These are phyloP conservation scores for Pseudogymnoascus sp. DNA, from an alignment of 2,329 filamentous ascomycete genomes.

Conservation along the genomic window DNA sequence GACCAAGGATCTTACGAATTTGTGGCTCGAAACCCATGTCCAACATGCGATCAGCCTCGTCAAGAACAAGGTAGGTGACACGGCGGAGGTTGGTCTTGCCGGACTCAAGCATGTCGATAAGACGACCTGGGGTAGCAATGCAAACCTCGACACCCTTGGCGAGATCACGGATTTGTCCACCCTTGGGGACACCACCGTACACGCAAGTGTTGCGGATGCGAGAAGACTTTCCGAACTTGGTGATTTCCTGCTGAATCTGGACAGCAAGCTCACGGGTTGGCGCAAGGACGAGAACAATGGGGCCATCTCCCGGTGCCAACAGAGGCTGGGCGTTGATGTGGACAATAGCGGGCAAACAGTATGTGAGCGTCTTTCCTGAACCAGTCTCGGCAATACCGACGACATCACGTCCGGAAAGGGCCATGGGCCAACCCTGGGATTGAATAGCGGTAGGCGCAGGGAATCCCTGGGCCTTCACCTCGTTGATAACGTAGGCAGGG, in stretches of 20 bases:
- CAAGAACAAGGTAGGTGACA: conserved; percentile 95
- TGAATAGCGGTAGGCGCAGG: conserved; percentile 90
- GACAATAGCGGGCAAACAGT: conserved; percentile 95
- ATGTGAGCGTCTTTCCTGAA: conserved; percentile 97
- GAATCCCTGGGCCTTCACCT: conserved; percentile 98
- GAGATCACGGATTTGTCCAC: conserved; percentile 91
- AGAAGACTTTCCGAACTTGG: conserved; percentile 96
- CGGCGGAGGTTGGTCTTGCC: conserved; percentile 97
- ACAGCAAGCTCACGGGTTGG: conserved; percentile 97
- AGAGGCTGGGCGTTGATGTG: conserved; percentile 99
- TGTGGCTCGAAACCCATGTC: conserved; percentile 99
- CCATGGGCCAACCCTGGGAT: conserved; percentile 98
- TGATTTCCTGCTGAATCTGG: conserved; percentile 97
- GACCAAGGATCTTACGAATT: conserved; percentile 95
- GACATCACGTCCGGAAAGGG: conserved; percentile 92
- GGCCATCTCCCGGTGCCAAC: conserved; percentile 86
- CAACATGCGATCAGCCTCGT: conserved; percentile 98
- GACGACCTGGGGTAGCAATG: conserved; percentile 93
- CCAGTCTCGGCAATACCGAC: conserved; percentile 99
- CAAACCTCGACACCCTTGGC: conserved; percentile 94
- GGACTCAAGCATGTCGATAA: conserved; percentile 97
- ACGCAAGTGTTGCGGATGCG: conserved; percentile 98
- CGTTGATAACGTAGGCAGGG: conserved; percentile 92
- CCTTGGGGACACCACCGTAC: conserved; percentile 97
- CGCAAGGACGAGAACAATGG: conserved; percentile 91